phyloP scores from a whole-genome alignment of 352 stramenopile species.

The Phytopythium litorale region DNA sequence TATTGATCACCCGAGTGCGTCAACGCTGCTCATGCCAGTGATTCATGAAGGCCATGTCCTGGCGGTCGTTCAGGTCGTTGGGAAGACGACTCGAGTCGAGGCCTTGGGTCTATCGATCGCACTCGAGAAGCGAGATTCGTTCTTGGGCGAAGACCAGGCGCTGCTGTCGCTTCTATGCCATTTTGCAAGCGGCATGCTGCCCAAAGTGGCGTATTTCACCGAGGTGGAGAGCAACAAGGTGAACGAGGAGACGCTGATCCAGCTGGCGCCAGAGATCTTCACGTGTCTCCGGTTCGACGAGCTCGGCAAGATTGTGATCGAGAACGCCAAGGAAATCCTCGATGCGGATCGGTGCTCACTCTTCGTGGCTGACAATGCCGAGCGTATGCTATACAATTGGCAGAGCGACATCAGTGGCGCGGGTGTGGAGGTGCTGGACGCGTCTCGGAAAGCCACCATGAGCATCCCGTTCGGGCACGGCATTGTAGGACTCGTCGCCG shows the following conservation, averaged over 20 bases:
- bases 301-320: conserved; percentile 70
- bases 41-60: conserved; percentile 30
- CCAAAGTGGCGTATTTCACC: conserved; percentile 73
- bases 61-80: conserved; percentile 58
- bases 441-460: conserved; percentile 36
- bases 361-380: conserved; percentile 55
- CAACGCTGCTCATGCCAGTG: conserved; percentile 57
- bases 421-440: conserved; percentile 49
- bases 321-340: conserved; percentile 71
- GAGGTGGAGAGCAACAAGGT: conserved; percentile 80
- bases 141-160: conserved; percentile 53
- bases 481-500: conserved; percentile 67
- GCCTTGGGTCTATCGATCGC: conserved; percentile 60
- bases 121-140: conserved; percentile 56
- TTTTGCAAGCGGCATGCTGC: conserved; percentile 58
- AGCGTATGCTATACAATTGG: conserved; percentile 62
- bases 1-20: conserved; percentile 46
- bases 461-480: conserved; percentile 69
- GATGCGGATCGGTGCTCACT: conserved; percentile 73
- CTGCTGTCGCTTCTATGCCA: conserved; percentile 48
- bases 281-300: conserved; percentile 79
- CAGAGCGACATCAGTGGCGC: conserved; percentile 69
- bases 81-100: conserved; percentile 52
- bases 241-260: conserved; percentile 75
- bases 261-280: conserved; percentile 71